Evolutionary conservation across 1,284 basidiomycete species (phyloP), one percentile per base, ranked within the genome.

Genomic region (Tilletia indica): DNA sequence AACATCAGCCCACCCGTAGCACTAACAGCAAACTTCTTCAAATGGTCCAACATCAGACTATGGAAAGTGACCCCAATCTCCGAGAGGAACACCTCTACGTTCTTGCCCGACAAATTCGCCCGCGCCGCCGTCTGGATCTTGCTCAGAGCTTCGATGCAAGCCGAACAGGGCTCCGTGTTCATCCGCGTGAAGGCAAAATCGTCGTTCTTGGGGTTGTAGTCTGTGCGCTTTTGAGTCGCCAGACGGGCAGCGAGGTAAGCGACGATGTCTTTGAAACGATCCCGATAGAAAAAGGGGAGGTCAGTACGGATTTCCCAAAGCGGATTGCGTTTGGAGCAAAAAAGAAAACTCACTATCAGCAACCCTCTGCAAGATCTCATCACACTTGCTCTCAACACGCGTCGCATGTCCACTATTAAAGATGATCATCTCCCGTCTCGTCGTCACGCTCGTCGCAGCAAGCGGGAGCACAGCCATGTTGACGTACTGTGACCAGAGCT

Each of bases 1-100:
- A 99, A 90, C 93, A 99, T 97, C 68, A 99, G 87, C 4, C 96
- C 97, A 66, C 97, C 97, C 0, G 94, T 94, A 0, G 94, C 94
- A 79, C 92, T 97, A 70, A 99, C 94, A 0, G 93, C 92, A 86
- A 96, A 99, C 86, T 93, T 98, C 82, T 92, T 92, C 71, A 98
- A 87, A 83, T 99, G 97, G 68, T 99, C 97, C 36, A 99, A 88
- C 16, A 99, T 88, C 14, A 97, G 87, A 71, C 95, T 90, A 80
- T 99, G 96, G 87, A 99, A 98, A 0, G 92, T 90, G 31, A 95
- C 90, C 2, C 97, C 97, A 51, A 99, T 89, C 85, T 99, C 97
- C 0, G 92, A 93, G 77, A 97, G 87, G 86, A 99, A 94, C 1
- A 89, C 88, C 80, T 99, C 95, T 11, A 90, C 86, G 83, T 99